Conservation (phyloP, 139 green algal species). For the Penium margaritaceum region DNA sequence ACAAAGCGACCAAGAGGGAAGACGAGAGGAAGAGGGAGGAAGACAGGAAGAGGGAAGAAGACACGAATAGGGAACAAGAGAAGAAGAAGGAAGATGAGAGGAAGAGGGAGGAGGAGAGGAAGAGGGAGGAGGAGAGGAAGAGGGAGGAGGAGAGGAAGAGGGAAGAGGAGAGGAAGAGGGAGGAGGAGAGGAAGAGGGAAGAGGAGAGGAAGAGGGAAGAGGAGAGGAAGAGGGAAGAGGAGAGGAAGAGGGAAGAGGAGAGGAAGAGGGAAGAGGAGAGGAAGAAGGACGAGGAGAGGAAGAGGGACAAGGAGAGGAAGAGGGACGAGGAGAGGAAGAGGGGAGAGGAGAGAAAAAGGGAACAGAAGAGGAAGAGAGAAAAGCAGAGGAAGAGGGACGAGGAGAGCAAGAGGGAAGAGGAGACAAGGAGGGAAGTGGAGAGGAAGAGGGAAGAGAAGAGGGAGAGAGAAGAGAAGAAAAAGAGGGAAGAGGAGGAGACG, state of each 20-base stretch:
- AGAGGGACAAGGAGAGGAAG: background rate
- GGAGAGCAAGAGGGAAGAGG: no score
- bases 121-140: background rate
- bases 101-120: background rate
- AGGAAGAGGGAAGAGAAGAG: no score
- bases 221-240: background rate
- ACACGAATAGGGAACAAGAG: background rate
- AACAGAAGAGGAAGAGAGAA: no score
- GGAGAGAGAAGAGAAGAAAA: no score
- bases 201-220: background rate
- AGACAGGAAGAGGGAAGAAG: background rate
- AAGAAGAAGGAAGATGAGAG: background rate
- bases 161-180: background rate
- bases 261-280: background rate
- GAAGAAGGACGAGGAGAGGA: background rate
- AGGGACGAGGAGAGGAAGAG: background rate
- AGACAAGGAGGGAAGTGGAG: no score
- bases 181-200: background rate
- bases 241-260: background rate
- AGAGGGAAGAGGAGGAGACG: no score
- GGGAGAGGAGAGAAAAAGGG: background rate
- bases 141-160: background rate
- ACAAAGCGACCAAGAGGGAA: background rate
- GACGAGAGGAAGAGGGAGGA: background rate
- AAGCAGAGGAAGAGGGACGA: no score